Evolutionary conservation across 352 stramenopile species (phyloP).

Genomic region (Pythium sukuiense): DNA sequence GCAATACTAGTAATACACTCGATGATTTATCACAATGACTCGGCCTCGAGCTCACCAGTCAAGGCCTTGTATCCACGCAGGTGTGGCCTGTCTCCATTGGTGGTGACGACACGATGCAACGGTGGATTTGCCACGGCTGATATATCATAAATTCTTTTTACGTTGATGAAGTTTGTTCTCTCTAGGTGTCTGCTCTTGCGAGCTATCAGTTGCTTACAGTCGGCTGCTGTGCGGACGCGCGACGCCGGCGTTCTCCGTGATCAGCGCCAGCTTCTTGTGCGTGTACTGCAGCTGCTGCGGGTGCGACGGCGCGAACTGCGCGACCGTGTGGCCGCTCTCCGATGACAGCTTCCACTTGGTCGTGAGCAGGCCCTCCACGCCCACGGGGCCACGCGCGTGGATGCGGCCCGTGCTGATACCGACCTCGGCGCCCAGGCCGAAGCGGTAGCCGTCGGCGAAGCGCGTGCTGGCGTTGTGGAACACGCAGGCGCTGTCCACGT

Average conservation of each 20-base stretch:
- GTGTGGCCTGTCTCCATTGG: no score
- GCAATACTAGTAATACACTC: not conserved
- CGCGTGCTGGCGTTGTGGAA: slow-evolving; percentile 98
- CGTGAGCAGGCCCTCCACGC: slow-evolving; percentile 96
- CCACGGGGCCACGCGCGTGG: slow-evolving; percentile 95
- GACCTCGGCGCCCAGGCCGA: slow-evolving; percentile 97
- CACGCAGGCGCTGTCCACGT: slow-evolving; percentile 96
- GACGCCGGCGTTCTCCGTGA: slow-evolving; percentile 56
- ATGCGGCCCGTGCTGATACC: slow-evolving; percentile 97
- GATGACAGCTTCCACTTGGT: slow-evolving; percentile 97
- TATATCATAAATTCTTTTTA: not conserved
- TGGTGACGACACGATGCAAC: no score
- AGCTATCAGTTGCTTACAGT: slow-evolving; percentile 49
- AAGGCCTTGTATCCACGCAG: no score
- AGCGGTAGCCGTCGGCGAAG: slow-evolving; percentile 96
- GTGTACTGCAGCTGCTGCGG: slow-evolving; percentile 61
- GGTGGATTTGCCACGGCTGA: not conserved
- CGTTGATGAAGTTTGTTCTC: no score
- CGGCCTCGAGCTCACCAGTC: no score
- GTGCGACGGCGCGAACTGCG: slow-evolving; percentile 52
- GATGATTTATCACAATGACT: not conserved
- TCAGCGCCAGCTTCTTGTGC: slow-evolving; percentile 74
- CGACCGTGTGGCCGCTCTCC: slow-evolving; percentile 80
- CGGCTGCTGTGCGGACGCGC: slow-evolving; percentile 70
- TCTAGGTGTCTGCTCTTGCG: no score